These are phyloP conservation scores for Termitomyces sp. DNA, from an alignment of 768 basidiomycete genomes.

Conservation along the genomic window DNA sequence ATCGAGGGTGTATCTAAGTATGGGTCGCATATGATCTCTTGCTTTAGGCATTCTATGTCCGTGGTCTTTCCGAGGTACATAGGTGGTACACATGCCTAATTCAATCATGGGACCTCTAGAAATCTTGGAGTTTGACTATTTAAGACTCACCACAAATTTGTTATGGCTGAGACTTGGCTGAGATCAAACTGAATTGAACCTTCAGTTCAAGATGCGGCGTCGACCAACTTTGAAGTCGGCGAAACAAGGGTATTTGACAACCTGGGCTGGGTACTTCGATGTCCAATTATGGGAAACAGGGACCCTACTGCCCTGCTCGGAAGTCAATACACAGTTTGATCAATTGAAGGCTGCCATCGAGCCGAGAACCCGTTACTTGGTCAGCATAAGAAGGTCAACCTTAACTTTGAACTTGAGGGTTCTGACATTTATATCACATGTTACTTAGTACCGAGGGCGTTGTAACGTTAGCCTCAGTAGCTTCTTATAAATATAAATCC, in stretches of 20 bases:
- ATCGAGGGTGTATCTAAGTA: background rate
- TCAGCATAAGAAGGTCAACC: background rate
- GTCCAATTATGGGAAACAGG: background rate
- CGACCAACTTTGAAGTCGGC: too few species aligned
- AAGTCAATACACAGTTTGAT: background rate
- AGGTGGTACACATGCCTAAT: background rate
- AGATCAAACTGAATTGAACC: background rate
- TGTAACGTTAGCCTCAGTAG: background rate
- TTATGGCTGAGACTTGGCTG: background rate
- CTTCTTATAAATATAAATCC: background rate
- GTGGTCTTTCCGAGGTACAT: slow-evolving; percentile 4
- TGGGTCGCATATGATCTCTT: background rate
- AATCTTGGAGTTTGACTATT: background rate
- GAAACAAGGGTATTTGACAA: background rate
- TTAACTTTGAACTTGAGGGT: slow-evolving; percentile 2
- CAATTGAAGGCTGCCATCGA: background rate
- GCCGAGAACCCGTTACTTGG: background rate
- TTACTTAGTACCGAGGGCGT: slow-evolving; percentile 4
- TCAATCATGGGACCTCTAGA: background rate
- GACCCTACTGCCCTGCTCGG: background rate
- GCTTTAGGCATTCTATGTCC: background rate
- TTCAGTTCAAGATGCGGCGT: background rate
- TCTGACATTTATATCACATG: background rate
- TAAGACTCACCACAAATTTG: background rate
- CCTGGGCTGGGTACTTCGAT: background rate